Base-by-base conservation (phyloP, 805 yeast species). In the Spathaspora gorwiae region DNA sequence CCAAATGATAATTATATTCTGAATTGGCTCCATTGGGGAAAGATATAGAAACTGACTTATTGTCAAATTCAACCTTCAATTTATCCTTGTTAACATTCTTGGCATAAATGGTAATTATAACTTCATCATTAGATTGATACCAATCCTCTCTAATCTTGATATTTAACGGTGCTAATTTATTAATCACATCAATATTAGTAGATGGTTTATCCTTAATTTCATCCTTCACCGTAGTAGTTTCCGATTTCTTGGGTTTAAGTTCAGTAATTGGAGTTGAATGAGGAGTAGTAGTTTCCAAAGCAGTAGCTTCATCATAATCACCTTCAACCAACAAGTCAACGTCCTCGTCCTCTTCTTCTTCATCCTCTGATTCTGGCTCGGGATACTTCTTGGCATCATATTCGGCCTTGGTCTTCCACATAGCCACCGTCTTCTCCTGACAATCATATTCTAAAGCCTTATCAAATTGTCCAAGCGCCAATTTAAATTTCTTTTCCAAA, bases 61-160 rank as follows among this genome's bases (percentile, higher is more conserved):
- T 40, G 1, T 56, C 48, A 47, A 78, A 71, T 0, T 69, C 64
- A 5, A 82, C 70, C 7, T 64, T 60, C 2, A 72, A 61, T 0
- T 68, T 62, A 5, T 78, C 80, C 38, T 71, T 58, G 7, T 84
- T 81, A 13, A 88, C 76, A 35, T 76, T 76, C 49, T 84, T 82
- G 40, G 87, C 80, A 56, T 84, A 92, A 6, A 92, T 65, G 1
- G 92, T 80, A 27, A 90, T 69, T 0, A 83, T 81, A 11, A 90
- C 78, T 3, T 61, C 59, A 0, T 66, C 66, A 8, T 66, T 55
- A 12, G 82, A 73, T 61, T 94, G 97, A 65, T 82, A 92, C 68
- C 76, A 72, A 47, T 71, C 73, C 29, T 65, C 74, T 40, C 70
- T 56, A 43, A 61, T 59, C 47, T 70, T 70, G 35, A 53, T 45